These are phyloP conservation scores for Fragaria vesca DNA, from an alignment of 306 rosid species.

Conservation along the genomic window DNA sequence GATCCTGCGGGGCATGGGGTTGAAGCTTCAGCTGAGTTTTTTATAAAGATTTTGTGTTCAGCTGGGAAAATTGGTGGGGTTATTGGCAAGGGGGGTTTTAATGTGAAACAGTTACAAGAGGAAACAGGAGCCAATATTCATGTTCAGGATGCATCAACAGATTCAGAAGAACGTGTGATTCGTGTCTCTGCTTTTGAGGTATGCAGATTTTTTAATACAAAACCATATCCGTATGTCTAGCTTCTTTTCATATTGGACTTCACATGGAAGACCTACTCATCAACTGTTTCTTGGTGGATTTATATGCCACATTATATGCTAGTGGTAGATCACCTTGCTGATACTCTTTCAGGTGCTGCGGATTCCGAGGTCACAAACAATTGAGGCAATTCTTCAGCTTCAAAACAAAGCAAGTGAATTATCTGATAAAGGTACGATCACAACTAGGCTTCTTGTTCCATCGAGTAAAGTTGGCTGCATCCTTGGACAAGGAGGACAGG, in stretches of 20 bases:
- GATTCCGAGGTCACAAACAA: conserved; percentile 31
- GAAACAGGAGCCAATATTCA: conserved; percentile 35
- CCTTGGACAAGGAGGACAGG: conserved; percentile 45
- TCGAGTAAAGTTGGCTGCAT: conserved; percentile 42
- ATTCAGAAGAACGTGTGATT: conserved; percentile 37
- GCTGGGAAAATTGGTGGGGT: conserved; percentile 42
- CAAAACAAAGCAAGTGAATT: conserved; percentile 33
- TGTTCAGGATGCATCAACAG: conserved; percentile 31
- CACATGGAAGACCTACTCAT: neutral
- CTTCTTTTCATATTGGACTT: neutral
- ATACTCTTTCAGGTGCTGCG: conserved; percentile 27
- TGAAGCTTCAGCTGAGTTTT: conserved; percentile 36
- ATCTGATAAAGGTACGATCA: conserved; percentile 28
- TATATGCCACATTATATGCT: neutral
- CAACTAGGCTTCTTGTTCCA: conserved; percentile 37
- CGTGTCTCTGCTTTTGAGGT: conserved; percentile 40
- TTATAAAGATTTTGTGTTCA: conserved; percentile 33
- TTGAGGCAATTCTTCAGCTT: conserved; percentile 41
- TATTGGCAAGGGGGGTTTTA: conserved; percentile 43
- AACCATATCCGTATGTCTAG: neutral
- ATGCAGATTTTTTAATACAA: conserved; percentile 1
- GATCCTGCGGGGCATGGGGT: conserved; percentile 22
- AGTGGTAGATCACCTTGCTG: conserved; percentile 19
- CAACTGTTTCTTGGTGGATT: conserved; percentile 6
- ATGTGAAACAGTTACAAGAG: conserved; percentile 37